Evolutionary conservation across 164 flowering plant genomes (phyloP).

Genomic region (Vitis labrusca): DNA sequence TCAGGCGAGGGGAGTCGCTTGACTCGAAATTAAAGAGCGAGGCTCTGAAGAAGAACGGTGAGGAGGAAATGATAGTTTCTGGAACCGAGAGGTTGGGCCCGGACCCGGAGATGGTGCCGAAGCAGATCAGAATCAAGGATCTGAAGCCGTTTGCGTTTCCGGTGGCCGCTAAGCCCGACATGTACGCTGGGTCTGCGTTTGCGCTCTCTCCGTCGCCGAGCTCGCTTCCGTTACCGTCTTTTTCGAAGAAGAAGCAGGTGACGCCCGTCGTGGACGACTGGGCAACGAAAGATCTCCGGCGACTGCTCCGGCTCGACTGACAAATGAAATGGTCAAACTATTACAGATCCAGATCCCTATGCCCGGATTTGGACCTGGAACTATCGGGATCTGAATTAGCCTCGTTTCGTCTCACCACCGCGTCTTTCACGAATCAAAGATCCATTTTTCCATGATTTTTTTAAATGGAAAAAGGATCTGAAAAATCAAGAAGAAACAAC

Average conservation of each 20-base stretch:
- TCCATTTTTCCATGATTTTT: constrained; percentile 23
- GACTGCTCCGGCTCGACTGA: constrained; percentile 44
- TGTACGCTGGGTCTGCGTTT: constrained; percentile 50
- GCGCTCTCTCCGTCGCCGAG: constrained; percentile 44
- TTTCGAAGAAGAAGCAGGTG: constrained; percentile 32
- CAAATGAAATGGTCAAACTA: no score
- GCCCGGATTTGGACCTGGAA: not conserved
- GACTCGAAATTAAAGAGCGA: constrained; percentile 32
- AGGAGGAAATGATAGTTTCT: constrained; percentile 2
- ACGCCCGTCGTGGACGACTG: constrained; percentile 29
- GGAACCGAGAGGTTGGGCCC: constrained; percentile 28
- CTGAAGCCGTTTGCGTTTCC: constrained; percentile 10
- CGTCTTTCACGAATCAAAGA: constrained; percentile 5
- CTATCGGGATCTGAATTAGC: not conserved
- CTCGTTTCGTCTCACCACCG: not conserved
- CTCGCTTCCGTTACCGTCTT: constrained; percentile 48
- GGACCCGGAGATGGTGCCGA: constrained; percentile 29
- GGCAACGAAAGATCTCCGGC: constrained; percentile 46
- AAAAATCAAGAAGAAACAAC: constrained; percentile 3
- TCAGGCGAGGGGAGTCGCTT: constrained; percentile 49
- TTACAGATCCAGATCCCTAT: not conserved
- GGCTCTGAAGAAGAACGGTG: constrained; percentile 6
- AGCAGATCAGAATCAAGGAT: constrained; percentile 24
- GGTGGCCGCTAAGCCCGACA: constrained; percentile 9
- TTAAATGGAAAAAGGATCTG: constrained; percentile 21